These are phyloP conservation scores for Naganishia randhawae DNA, from an alignment of 768 basidiomycete species.

Conservation along the genomic window DNA sequence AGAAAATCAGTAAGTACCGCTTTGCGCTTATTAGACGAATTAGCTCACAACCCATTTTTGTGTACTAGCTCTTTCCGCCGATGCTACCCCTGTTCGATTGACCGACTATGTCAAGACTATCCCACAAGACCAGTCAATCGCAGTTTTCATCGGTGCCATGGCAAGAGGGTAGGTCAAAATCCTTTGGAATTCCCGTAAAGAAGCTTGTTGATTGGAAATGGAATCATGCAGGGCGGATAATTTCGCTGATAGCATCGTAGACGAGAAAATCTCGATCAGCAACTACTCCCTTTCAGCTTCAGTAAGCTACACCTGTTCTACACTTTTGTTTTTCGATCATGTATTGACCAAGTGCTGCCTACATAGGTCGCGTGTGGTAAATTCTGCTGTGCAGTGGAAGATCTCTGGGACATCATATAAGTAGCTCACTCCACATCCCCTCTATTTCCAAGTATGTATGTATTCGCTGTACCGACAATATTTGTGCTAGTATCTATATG, in stretches of 20 bases:
- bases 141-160: constrained; percentile 98
- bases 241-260: constrained; percentile 91
- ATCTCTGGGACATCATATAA: constrained; percentile 87
- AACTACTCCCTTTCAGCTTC: constrained; percentile 83
- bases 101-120: constrained; percentile 79
- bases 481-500: not conserved
- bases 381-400: constrained; percentile 67
- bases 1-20: constrained; percentile 77
- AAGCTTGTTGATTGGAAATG: constrained; percentile 31
- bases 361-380: constrained; percentile 88
- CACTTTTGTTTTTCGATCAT: too few species aligned
- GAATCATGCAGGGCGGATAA: constrained; percentile 61
- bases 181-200: not conserved
- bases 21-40: not conserved
- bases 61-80: constrained; percentile 77
- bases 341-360: constrained; percentile 20
- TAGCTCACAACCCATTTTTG: not conserved
- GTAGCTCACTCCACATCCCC: not conserved
- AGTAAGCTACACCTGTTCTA: constrained; percentile 26
- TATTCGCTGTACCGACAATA: not conserved
- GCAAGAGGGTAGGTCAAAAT: constrained; percentile 63
- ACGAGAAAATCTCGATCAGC: constrained; percentile 94
- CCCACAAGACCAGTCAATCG: constrained; percentile 81
- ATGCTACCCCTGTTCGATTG: constrained; percentile 74
- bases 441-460: not conserved